A percentile compares a stretch with the other conserved stretches of the same genome.
Evolutionary conservation across 2,329 filamentous ascomycete genomes (phyloP).

Genomic region (Lasiodiplodia sp.): DNA sequence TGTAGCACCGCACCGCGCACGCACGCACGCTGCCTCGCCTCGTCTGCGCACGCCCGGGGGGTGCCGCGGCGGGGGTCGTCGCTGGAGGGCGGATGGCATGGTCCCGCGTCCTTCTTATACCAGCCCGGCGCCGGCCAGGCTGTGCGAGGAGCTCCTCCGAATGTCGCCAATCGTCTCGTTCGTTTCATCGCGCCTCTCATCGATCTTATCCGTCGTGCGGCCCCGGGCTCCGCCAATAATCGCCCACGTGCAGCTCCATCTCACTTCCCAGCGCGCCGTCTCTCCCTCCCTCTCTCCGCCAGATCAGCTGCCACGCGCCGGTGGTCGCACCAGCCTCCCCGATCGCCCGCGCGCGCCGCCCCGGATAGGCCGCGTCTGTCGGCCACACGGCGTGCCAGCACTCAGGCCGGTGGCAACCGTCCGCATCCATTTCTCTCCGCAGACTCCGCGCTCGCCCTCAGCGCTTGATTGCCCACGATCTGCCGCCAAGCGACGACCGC

Average conservation of each 20-base stretch:
- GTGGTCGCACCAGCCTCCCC: constrained; percentile 1
- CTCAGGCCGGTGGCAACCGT: background rate
- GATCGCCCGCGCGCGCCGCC: constrained; percentile 17
- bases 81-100: constrained; percentile 11
- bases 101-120: constrained; percentile 20
- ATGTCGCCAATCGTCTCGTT: constrained; percentile 25
- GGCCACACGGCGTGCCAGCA: constrained; percentile 2
- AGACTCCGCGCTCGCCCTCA: constrained; percentile 15
- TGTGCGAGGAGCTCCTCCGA: constrained; percentile 10
- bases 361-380: constrained; percentile 1
- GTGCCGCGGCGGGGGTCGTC: background rate
- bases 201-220: constrained; percentile 22
- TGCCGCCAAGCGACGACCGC: constrained; percentile 24
- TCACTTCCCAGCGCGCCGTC: constrained; percentile 7
- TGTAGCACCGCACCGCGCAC: constrained; percentile 20
- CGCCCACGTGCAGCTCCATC: constrained; percentile 15
- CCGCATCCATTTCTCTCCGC: constrained; percentile 23
- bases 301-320: constrained; percentile 27
- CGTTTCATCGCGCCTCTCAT: constrained; percentile 23
- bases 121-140: constrained; percentile 23
- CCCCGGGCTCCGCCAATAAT: constrained; percentile 20
- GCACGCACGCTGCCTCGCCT: constrained; percentile 21
- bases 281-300: constrained; percentile 2
- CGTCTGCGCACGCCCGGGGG: constrained; percentile 19
- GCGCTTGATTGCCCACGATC: constrained; percentile 25